Percentiles rank a stretch among this genome's conserved stretches.
Evolutionary conservation across 208 protist species (phyloP).

Genomic region (Herpetomonas tarakana): DNA sequence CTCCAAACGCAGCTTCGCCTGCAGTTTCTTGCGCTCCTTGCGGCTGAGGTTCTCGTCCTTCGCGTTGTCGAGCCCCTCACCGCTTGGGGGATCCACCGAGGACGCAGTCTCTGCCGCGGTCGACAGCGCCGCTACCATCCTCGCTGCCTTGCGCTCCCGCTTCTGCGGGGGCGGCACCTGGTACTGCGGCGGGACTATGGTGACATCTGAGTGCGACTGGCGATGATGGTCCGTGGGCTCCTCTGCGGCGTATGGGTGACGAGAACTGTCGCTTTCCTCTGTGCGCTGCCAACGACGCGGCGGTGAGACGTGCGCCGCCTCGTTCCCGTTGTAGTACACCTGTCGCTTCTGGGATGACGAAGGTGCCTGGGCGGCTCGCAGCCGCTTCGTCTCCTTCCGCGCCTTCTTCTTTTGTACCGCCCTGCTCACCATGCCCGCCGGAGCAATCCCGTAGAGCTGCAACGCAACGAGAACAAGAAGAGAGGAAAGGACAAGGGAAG

Average conservation of each 20-base stretch:
- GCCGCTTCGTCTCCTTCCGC: conserved; percentile 61
- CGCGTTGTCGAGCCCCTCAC: conserved; percentile 4
- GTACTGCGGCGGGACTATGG: not conserved
- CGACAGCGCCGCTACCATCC: not conserved
- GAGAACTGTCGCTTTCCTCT: no score
- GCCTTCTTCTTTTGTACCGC: conserved; percentile 83
- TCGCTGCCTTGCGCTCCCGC: not conserved
- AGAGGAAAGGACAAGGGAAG: no score
- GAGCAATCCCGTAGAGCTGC: not conserved
- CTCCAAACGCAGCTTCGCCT: conserved; percentile 56
- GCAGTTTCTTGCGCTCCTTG: conserved; percentile 54
- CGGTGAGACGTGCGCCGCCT: no score
- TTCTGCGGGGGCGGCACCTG: conserved; percentile 1
- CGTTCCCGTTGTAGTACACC: not conserved
- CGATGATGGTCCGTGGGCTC: no score
- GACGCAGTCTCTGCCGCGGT: not conserved
- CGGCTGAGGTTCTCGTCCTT: conserved; percentile 38
- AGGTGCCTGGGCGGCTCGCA: conserved; percentile 26
- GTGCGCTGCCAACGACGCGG: no score
- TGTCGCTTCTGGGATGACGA: no score
- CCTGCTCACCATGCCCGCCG: conserved; percentile 59
- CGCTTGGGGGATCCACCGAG: not conserved
- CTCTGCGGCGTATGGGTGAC: no score
- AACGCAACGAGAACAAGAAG: not conserved
- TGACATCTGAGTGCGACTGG: not conserved